Conservation (phyloP, 2,329 filamentous ascomycete genomes). For the Fusarium solani-melongenae region DNA sequence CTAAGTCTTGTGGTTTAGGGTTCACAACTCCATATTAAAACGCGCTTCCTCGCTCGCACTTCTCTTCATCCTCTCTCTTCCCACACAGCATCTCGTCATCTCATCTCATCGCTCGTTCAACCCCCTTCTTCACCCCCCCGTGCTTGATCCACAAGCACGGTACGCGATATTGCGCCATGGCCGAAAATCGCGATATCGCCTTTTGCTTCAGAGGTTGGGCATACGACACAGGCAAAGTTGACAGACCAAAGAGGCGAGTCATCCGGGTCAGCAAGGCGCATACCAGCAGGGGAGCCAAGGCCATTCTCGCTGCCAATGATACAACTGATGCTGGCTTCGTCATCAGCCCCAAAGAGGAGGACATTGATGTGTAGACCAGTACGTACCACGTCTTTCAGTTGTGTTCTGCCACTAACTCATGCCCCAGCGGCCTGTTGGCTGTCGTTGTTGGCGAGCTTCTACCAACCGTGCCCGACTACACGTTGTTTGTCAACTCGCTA, state of each 20-base stretch:
- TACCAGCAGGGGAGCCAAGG: fast-evolving
- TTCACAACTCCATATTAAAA: fast-evolving
- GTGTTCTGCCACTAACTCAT: not conserved
- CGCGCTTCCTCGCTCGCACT: not conserved
- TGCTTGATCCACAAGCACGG: not conserved
- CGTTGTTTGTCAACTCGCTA: too few relatives aligned
- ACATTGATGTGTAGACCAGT: not conserved
- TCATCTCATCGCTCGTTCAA: not conserved
- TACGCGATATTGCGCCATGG: not conserved
- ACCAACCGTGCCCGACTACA: not conserved
- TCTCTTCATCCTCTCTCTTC: not conserved
- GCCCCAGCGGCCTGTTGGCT: not conserved
- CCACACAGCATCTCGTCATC: not conserved
- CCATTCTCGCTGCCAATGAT: not conserved
- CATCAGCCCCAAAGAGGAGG: not conserved
- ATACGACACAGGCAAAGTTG: not conserved
- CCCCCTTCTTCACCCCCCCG: not conserved
- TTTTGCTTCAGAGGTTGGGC: not conserved
- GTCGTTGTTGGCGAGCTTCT: not conserved
- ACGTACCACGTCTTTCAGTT: not conserved
- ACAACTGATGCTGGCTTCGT: not conserved
- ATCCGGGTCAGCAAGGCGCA: not conserved
- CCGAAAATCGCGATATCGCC: not conserved
- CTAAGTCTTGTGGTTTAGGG: not conserved
- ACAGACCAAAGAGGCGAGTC: not conserved